Conservation (phyloP, 805 yeast genomes). For the Saccharomycopsis sp. region DNA sequence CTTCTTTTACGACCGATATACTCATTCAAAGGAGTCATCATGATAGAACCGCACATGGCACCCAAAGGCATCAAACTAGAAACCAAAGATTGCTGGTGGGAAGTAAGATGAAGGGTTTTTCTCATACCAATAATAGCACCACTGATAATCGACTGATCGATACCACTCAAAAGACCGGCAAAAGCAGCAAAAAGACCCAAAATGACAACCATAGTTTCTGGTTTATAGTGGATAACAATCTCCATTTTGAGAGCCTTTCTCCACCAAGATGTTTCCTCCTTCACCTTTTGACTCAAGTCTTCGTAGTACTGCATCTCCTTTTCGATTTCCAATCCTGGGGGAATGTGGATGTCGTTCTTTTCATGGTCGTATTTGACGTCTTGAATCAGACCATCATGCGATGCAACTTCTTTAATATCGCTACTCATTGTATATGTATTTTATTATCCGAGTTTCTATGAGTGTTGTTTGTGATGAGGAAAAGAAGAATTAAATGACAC, state of each 20-base stretch:
- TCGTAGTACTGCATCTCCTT: neutral
- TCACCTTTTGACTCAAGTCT: neutral
- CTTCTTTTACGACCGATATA: slow-evolving; percentile 49
- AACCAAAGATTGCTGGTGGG: slow-evolving; percentile 44
- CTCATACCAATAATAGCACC: slow-evolving; percentile 54
- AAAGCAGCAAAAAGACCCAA: slow-evolving; percentile 53
- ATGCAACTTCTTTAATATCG: neutral
- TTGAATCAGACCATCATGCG: neutral
- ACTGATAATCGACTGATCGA: slow-evolving; percentile 60
- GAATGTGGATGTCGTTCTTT: neutral
- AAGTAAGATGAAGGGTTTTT: slow-evolving; percentile 33
- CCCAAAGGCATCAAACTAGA: slow-evolving; percentile 63
- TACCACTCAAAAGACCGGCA: slow-evolving; percentile 60
- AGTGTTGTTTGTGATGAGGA: no score
- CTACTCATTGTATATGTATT: neutral
- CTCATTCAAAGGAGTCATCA: slow-evolving; percentile 53
- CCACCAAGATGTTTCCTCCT: neutral
- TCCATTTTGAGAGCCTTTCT: neutral
- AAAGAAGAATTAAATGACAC: no score
- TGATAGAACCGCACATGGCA: slow-evolving; percentile 55
- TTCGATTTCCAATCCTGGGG: neutral
- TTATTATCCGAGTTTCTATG: neutral
- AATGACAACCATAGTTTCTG: slow-evolving; percentile 34
- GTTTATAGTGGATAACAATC: neutral
- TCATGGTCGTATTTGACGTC: neutral